Evolutionary conservation across 2,329 filamentous ascomycete species (phyloP).

Genomic region (Xylaria polymorpha): DNA sequence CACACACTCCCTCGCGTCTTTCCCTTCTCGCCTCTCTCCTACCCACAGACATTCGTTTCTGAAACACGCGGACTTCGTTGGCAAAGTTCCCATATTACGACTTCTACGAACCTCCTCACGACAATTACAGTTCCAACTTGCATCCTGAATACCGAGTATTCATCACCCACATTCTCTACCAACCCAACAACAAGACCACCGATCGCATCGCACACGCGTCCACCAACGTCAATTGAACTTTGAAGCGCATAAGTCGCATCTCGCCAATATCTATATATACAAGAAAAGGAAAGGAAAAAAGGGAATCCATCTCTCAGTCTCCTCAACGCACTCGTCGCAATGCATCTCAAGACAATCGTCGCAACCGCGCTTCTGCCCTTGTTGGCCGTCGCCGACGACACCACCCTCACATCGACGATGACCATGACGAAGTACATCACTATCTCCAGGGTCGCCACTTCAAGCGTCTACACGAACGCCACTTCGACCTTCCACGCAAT

Average conservation of each 20-base stretch:
- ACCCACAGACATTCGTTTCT: constrained; percentile 39
- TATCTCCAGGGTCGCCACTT: constrained; percentile 56
- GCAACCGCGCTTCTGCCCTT: constrained; percentile 64
- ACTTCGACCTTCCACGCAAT: constrained; percentile 47
- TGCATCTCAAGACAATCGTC: constrained; percentile 60
- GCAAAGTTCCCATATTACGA: constrained; percentile 49
- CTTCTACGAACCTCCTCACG: constrained; percentile 41
- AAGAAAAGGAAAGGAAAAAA: constrained; percentile 22
- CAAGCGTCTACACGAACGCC: constrained; percentile 42
- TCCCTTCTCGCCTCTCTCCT: constrained; percentile 20
- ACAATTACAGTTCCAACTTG: constrained; percentile 29
- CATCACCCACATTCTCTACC: constrained; percentile 43
- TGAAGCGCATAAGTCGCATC: constrained; percentile 36
- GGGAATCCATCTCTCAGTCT: constrained; percentile 8
- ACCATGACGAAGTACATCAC: constrained; percentile 65
- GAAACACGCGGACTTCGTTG: constrained; percentile 49
- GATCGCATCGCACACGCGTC: constrained; percentile 36
- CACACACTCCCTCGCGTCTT: constrained; percentile 27
- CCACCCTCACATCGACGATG: constrained; percentile 61
- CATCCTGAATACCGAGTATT: constrained; percentile 49
- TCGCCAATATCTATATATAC: constrained; percentile 14
- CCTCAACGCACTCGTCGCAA: constrained; percentile 44
- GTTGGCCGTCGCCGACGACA: constrained; percentile 60
- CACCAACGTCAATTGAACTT: constrained; percentile 18
- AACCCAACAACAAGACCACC: constrained; percentile 25